Base-by-base conservation (phyloP, 169 alveolate species). In the Plasmodium reichenowi region DNA sequence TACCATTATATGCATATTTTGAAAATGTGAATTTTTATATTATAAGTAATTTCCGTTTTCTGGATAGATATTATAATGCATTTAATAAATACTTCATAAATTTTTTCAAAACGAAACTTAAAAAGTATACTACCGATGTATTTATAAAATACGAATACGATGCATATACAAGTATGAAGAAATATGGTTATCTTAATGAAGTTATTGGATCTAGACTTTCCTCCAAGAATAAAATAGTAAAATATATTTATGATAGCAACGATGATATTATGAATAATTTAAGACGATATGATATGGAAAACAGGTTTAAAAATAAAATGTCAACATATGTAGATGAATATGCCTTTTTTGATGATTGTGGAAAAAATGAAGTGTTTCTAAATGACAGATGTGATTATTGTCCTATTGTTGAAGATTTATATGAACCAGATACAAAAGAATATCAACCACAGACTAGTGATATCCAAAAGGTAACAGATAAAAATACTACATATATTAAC, bases 271-370 rank as follows among this genome's bases (percentile, higher is more conserved):
- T 52, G 15, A 5, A 13, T 59, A 48, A 22, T 52, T 50, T 50
- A 52, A 26, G 70, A 20, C 26, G 54, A 20, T 67, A 72, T 5
- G 48, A 7, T 10, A 72, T 50, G 5, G 83, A 72, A 6, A 50
- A 17, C 20, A 7, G 22, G 67, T 20, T 7, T 6, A 72, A 22
- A 47, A 47, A 32, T 47, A 67, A 10, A 52, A 9, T 48, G 8
- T 10, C n/a, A 13, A 5, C 38, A 20, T 72, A 72, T 50, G 52
- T 72, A 24, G 83, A 72, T 72, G 83, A 72, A 48, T 3, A 0
- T 72, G 29, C 83, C 22, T 50, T 72, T 48, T 72, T 72, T 20
- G 85, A 72, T 3, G 52, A 17, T 17, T n/a, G 24, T 32, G 83
- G 52, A 17, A 67, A 50, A 72, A 13, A 29, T 13, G 68, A 72